These are phyloP conservation scores for Termitomyces sp. DNA, from an alignment of 768 basidiomycete species.

Conservation along the genomic window DNA sequence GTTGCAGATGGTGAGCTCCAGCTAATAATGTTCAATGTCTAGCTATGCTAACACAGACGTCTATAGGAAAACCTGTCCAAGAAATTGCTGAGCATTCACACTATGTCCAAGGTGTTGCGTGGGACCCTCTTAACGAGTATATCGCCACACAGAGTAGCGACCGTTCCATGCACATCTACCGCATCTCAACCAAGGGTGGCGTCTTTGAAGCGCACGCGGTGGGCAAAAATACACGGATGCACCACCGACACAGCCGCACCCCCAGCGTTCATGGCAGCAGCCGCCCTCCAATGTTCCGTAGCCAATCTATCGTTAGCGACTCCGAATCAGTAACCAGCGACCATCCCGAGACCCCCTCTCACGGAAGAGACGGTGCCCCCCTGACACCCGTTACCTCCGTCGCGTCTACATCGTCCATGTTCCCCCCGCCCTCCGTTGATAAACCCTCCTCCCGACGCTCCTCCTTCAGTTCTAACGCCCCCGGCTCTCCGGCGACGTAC, in stretches of 20 bases:
- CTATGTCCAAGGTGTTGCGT: slow-evolving; percentile 97
- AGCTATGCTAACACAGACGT: slow-evolving; percentile 5
- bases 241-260: slow-evolving; percentile 66
- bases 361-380: slow-evolving; percentile 32
- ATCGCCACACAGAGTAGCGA: slow-evolving; percentile 98
- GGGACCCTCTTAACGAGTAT: slow-evolving; percentile 97
- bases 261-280: slow-evolving; percentile 52
- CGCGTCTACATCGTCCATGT: slow-evolving; percentile 64
- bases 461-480: slow-evolving; percentile 80
- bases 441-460: slow-evolving; percentile 55
- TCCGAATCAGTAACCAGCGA: slow-evolving; percentile 58
- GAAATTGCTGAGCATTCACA: slow-evolving; percentile 94
- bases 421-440: slow-evolving; percentile 67
- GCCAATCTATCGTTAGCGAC: slow-evolving; percentile 75
- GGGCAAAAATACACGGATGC: slow-evolving; percentile 81
- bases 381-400: slow-evolving; percentile 69
- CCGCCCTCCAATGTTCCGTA: slow-evolving; percentile 58
- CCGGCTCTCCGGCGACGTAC: slow-evolving; percentile 65
- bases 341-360: slow-evolving; percentile 31
- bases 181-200: slow-evolving; percentile 76
- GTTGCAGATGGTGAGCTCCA: slow-evolving; percentile 59
- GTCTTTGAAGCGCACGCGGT: slow-evolving; percentile 86
- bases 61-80: slow-evolving; percentile 75
- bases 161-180: slow-evolving; percentile 93
- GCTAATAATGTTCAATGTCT: background rate